These are phyloP conservation scores for Thamnidium elegans DNA, from an alignment of 192 early-diverging fungal genomes.

Conservation along the genomic window DNA sequence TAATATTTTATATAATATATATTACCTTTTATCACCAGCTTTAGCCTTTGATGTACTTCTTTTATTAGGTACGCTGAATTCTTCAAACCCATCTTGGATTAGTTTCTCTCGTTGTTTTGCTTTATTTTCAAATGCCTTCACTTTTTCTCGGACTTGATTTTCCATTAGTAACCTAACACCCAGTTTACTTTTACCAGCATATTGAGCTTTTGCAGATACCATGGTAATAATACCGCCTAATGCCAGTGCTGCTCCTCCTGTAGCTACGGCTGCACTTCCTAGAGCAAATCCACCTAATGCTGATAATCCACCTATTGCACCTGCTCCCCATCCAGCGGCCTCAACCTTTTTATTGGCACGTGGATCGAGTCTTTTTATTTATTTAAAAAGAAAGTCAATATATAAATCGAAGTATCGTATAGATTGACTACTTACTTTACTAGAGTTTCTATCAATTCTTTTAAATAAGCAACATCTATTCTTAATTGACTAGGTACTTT, in stretches of 20 bases:
- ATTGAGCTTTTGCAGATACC: conserved; percentile 31
- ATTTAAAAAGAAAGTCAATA: neutral
- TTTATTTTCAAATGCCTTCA: conserved; percentile 20
- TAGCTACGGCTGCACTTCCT: conserved; percentile 41
- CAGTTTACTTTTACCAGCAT: conserved; percentile 33
- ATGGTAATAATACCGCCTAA: conserved; percentile 40
- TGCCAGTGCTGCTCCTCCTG: conserved; percentile 38
- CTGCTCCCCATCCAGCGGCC: conserved; percentile 37
- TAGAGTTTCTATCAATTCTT: conserved; percentile 39
- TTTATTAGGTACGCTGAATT: no score
- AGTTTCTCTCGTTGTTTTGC: neutral
- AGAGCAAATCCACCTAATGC: conserved; percentile 41
- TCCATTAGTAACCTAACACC: conserved; percentile 36
- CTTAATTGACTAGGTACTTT: conserved; percentile 39
- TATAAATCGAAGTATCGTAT: no score
- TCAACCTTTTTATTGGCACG: conserved; percentile 41
- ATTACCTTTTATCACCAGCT: no score
- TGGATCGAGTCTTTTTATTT: conserved; percentile 36
- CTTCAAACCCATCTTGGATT: neutral
- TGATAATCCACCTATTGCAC: conserved; percentile 44
- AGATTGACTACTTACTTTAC: conserved; percentile 23
- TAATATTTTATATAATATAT: no score
- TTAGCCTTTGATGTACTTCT: no score
- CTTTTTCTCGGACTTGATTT: conserved; percentile 14
- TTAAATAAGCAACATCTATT: conserved; percentile 35